Conservation (phyloP, 2,329 filamentous ascomycete species). For the Beauveria medogensis region DNA sequence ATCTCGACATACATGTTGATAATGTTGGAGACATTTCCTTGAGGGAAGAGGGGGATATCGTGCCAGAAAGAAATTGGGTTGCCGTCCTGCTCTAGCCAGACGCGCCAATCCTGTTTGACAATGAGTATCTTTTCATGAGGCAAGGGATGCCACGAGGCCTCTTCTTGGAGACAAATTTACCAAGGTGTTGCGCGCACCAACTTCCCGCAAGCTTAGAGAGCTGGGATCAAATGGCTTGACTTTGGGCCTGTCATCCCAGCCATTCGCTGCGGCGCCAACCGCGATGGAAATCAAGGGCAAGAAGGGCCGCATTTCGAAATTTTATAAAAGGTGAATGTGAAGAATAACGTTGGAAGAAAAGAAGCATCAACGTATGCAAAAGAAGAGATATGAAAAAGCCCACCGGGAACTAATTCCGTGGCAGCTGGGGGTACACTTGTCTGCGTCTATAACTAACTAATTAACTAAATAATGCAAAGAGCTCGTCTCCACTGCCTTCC, state of each 20-base stretch:
- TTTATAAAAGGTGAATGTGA: background rate
- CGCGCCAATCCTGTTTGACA: slow-evolving; percentile 27
- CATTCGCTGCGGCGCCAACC: slow-evolving; percentile 7
- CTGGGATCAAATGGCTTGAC: slow-evolving; percentile 19
- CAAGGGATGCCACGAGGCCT: too few relatives aligned
- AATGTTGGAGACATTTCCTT: slow-evolving; percentile 24
- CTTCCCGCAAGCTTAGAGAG: slow-evolving; percentile 25
- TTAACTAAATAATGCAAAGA: too few relatives aligned
- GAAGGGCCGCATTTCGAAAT: background rate
- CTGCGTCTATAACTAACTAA: background rate
- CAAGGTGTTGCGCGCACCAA: slow-evolving; percentile 30
- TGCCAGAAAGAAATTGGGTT: slow-evolving; percentile 34
- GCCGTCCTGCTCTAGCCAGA: slow-evolving; percentile 32
- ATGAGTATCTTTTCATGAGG: background rate
- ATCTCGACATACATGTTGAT: slow-evolving; percentile 34
- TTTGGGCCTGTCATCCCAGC: background rate
- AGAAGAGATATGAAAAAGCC: background rate
- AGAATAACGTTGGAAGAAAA: background rate
- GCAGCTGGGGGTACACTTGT: background rate
- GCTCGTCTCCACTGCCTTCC: background rate
- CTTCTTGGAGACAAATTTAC: slow-evolving; percentile 14
- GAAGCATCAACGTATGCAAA: background rate
- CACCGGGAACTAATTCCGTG: background rate
- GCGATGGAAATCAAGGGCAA: slow-evolving; percentile 13
- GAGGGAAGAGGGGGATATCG: slow-evolving; percentile 32